Conservation (phyloP, 2,329 filamentous ascomycete species). For the Fusarium continuum region DNA sequence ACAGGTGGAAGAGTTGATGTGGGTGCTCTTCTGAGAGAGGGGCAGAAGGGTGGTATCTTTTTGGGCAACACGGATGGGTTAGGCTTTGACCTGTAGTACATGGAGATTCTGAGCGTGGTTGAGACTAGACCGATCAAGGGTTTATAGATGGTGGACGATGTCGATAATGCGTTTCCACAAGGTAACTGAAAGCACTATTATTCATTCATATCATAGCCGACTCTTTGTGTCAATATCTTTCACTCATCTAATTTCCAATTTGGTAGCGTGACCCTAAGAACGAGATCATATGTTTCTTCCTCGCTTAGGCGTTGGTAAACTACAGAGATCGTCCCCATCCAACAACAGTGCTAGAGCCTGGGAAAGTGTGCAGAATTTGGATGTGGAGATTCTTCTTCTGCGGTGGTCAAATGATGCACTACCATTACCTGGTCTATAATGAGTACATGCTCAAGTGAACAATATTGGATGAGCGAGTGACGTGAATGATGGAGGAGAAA, state of each 20-base stretch:
- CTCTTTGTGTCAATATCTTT: not conserved
- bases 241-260: too few relatives aligned
- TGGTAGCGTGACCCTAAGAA: too few relatives aligned
- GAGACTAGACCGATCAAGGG: not conserved
- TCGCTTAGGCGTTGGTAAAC: too few relatives aligned
- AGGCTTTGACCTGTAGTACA: slow-evolving; percentile 42
- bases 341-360: too few relatives aligned
- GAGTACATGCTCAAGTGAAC: not conserved
- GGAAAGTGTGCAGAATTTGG: slow-evolving; percentile 2
- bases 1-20: slow-evolving; percentile 87
- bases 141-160: not conserved
- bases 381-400: not conserved
- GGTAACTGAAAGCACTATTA: slow-evolving; percentile 1
- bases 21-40: slow-evolving; percentile 72
- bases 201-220: not conserved
- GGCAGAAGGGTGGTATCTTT: slow-evolving; percentile 58
- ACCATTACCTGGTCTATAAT: too few relatives aligned
- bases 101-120: slow-evolving; percentile 2
- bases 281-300: too few relatives aligned
- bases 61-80: slow-evolving; percentile 53
- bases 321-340: too few relatives aligned
- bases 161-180: not conserved
- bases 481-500: too few relatives aligned
- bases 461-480: too few relatives aligned
- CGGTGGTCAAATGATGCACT: not conserved